A percentile compares a stretch with the other conserved stretches of the same genome.
phyloP scores from a whole-genome alignment of 345 rosid species.

The Kandelia obovata region DNA sequence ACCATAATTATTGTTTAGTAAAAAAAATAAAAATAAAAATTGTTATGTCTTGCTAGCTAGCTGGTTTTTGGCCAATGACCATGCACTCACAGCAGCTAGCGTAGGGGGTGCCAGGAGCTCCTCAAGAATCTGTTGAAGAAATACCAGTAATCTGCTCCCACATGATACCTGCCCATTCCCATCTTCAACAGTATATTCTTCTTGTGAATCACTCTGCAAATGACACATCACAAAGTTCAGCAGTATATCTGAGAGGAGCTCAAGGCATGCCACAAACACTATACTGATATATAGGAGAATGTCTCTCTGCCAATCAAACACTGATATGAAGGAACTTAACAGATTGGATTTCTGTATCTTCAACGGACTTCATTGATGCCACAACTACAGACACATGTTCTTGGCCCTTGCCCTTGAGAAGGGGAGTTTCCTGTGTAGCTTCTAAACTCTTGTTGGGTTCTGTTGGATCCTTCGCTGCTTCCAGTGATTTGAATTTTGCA shows the following conservation, averaged over 20 bases:
- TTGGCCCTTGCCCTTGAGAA: slow-evolving; percentile 40
- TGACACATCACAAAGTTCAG: not conserved
- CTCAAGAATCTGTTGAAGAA: slow-evolving; percentile 55
- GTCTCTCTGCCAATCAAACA: not conserved
- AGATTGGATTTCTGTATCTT: slow-evolving; percentile 37
- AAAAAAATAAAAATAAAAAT: not conserved
- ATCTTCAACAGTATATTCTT: slow-evolving; percentile 14
- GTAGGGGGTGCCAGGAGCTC: slow-evolving; percentile 88
- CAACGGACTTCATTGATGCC: slow-evolving; percentile 23
- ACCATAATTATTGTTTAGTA: too few relatives aligned
- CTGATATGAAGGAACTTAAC: slow-evolving; percentile 22
- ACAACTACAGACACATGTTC: slow-evolving; percentile 20
- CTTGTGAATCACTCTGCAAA: slow-evolving; percentile 27
- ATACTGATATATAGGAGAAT: not conserved
- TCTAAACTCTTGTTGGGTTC: slow-evolving; percentile 57
- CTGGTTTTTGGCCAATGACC: too few relatives aligned
- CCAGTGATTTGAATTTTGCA: slow-evolving; percentile 37
- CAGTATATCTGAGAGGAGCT: not conserved
- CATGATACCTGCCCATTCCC: slow-evolving; percentile 33
- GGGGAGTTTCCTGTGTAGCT: slow-evolving; percentile 42
- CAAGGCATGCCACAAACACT: not conserved
- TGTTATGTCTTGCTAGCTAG: too few relatives aligned
- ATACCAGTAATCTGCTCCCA: slow-evolving; percentile 33
- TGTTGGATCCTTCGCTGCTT: slow-evolving; percentile 39
- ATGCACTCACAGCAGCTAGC: slow-evolving; percentile 62